Base-by-base conservation (phyloP, 352 stramenopile genomes). In the Phytopythium chamaehyphon region DNA sequence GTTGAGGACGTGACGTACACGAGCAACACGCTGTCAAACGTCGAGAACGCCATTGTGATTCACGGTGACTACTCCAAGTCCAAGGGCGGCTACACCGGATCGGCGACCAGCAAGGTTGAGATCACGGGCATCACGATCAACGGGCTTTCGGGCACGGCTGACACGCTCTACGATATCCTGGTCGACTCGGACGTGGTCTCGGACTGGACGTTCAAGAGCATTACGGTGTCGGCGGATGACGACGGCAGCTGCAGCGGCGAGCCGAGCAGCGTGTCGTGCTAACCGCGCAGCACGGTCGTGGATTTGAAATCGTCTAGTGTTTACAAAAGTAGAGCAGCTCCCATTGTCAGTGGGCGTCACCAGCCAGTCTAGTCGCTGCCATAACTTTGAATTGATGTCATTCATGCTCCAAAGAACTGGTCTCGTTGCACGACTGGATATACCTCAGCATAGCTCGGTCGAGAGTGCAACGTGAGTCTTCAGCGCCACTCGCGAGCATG, bases 11-110 rank as follows among this genome's bases (percentile, higher is more conserved):
- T 51, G 15, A 52, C 55, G 26, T 66, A 66, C 53, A 52, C 57
- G n/a, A 47, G 57, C 42, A 64, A 60, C 46, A 43, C 57, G 16
- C 46, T 64, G 24, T 40, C 39, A 1, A 49, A 49, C 38, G 28
- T 54, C 39, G 47, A 36, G 49, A 61, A 69, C 39, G 64, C 58
- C 0, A 66, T 66, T 38, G 64, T 69, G 21, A 57, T 69, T 33
- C 58, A 69, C 55, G 57, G 54, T 11, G 59, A 66, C 56, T 69
- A 69, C 54, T 62, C 42, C 60, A 64, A 68, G 53, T 51, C 40
- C 18, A 49, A 71, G 48, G 58, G 58, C 12, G 57, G 57, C 45
- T 66, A 70, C 58, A 70, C 62, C 1, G 58, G 62, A 10, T 37
- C 51, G n/a, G 57, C 62, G 8, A 60, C 53, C 9, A 64, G 57